These are phyloP conservation scores for Botrytis byssoidea DNA, from an alignment of 2,329 filamentous ascomycete species.

Conservation along the genomic window DNA sequence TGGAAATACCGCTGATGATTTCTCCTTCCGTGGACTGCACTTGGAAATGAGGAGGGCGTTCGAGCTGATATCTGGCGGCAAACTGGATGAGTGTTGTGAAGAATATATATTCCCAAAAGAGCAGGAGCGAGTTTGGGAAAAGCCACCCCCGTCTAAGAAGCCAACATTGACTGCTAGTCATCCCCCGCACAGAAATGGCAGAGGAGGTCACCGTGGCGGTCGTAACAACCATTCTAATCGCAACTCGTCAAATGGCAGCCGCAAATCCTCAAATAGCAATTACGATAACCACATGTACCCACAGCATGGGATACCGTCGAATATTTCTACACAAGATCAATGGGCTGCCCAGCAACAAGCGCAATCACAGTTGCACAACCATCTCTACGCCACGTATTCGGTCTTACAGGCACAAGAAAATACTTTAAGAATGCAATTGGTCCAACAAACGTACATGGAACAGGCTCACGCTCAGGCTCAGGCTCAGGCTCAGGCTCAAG, in stretches of 20 bases:
- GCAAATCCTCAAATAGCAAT: constrained; percentile 38
- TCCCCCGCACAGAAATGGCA: constrained; percentile 47
- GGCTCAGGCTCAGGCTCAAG: constrained; percentile 41
- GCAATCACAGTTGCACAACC: constrained; percentile 40
- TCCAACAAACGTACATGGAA: constrained; percentile 47
- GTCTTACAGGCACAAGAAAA: constrained; percentile 47
- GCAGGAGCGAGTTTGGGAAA: constrained; percentile 52
- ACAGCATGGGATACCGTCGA: constrained; percentile 28
- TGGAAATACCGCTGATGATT: constrained; percentile 94
- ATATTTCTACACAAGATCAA: constrained; percentile 35
- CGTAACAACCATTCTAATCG: constrained; percentile 32
- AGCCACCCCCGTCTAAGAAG: constrained; percentile 53
- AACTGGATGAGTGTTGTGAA: constrained; percentile 81
- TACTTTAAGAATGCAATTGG: constrained; percentile 47
- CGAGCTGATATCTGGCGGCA: constrained; percentile 72
- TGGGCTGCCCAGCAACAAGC: constrained; percentile 39
- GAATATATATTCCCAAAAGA: constrained; percentile 86
- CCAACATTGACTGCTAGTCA: constrained; percentile 54
- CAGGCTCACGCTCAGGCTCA: constrained; percentile 42
- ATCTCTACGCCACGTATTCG: constrained; percentile 40
- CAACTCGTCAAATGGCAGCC: constrained; percentile 35
- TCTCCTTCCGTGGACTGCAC: constrained; percentile 88
- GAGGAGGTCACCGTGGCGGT: constrained; percentile 34
- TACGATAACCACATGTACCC: constrained; percentile 35
- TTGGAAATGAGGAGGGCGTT: constrained; percentile 87